These are phyloP conservation scores for Aspergillus bombycis DNA, from an alignment of 2,329 filamentous ascomycete genomes.

Conservation along the genomic window DNA sequence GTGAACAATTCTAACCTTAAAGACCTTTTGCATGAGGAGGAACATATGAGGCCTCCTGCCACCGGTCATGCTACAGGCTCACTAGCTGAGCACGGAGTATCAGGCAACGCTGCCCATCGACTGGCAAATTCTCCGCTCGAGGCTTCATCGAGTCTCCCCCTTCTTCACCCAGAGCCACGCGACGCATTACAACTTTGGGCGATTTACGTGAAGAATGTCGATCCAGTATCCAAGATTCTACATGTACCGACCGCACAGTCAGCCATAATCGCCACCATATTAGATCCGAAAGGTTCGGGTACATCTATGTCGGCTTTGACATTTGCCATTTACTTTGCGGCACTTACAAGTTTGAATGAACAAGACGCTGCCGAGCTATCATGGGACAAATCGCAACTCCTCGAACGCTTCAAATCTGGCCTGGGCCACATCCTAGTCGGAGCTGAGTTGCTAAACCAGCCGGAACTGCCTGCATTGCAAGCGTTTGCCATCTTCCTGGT, in stretches of 20 bases:
- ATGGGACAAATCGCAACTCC: neutral
- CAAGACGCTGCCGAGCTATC: neutral
- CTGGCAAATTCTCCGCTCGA: too few species aligned
- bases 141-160: too few species aligned
- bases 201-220: neutral
- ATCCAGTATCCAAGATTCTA: constrained; percentile 1
- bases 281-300: neutral
- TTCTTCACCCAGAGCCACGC: neutral
- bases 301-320: neutral
- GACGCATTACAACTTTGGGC: neutral
- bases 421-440: neutral
- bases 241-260: constrained; percentile 5
- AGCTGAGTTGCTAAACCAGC: neutral
- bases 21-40: neutral
- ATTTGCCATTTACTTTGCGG: constrained; percentile 6
- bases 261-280: neutral
- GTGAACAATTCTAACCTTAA: constrained; percentile 2
- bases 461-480: neutral
- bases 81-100: too few species aligned
- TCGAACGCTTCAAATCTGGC: neutral
- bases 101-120: too few species aligned
- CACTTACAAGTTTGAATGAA: neutral
- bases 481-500: neutral
- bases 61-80: too few species aligned
- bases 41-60: too few species aligned